A percentile compares a stretch with the other conserved stretches of the same genome.
These are phyloP conservation scores for Psidium friedrichsthalianum DNA, from an alignment of 345 rosid species.

Conservation along the genomic window DNA sequence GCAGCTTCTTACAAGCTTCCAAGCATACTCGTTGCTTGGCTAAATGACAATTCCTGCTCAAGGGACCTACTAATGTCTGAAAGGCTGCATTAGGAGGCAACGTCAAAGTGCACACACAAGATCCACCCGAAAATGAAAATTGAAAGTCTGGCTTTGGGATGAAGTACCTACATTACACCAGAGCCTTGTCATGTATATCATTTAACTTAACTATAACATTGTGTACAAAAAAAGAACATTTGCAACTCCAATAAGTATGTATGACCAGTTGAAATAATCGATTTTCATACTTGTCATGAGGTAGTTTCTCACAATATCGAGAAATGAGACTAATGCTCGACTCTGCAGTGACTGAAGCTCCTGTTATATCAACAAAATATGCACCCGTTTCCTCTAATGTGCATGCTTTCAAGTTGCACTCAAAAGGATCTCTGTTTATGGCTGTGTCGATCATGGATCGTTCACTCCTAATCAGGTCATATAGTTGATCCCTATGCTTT, in stretches of 20 bases:
- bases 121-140: constrained; percentile 12
- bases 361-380: constrained; percentile 32
- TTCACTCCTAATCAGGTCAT: constrained; percentile 57
- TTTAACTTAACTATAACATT: neutral
- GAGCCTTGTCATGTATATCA: neutral
- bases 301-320: constrained; percentile 50
- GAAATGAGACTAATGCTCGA: constrained; percentile 38
- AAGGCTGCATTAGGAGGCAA: constrained; percentile 47
- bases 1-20: constrained; percentile 68
- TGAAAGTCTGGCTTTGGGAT: constrained; percentile 39
- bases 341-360: constrained; percentile 45
- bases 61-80: constrained; percentile 44
- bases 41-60: constrained; percentile 30
- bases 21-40: constrained; percentile 60
- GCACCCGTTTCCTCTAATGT: constrained; percentile 14
- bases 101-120: constrained; percentile 28
- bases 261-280: neutral
- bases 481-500: constrained; percentile 51
- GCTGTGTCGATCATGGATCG: constrained; percentile 37
- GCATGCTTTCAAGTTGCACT: constrained; percentile 17
- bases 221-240: neutral
- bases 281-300: constrained; percentile 35
- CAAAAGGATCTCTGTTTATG: constrained; percentile 35
- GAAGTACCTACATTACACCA: constrained; percentile 25
- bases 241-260: neutral